Evolutionary conservation across 768 basidiomycete species (phyloP).

Genomic region (Chalciporus chontae): DNA sequence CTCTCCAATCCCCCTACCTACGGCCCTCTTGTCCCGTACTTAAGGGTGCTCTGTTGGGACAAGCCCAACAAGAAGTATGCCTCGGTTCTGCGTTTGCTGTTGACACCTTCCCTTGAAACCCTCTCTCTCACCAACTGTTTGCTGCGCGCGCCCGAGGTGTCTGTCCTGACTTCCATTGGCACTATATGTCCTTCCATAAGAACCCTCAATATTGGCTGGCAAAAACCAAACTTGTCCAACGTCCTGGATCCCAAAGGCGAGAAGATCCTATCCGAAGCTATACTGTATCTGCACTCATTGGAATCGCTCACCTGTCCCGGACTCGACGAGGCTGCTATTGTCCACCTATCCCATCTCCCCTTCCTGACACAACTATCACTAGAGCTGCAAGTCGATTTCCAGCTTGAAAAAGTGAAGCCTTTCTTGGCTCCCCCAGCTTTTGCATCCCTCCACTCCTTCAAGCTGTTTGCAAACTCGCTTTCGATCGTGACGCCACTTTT

Average conservation of each 20-base stretch:
- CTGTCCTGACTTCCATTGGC: slow-evolving; percentile 20
- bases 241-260: slow-evolving; percentile 10
- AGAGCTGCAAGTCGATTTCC: slow-evolving; percentile 12
- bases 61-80: slow-evolving; percentile 11
- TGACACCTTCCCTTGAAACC: slow-evolving; percentile 20
- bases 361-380: slow-evolving; percentile 13
- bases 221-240: not conserved
- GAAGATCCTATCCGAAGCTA: slow-evolving; percentile 20
- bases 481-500: slow-evolving; percentile 19
- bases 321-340: slow-evolving; percentile 19
- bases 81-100: slow-evolving; percentile 17
- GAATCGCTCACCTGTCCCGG: slow-evolving; percentile 16
- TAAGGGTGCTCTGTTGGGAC: slow-evolving; percentile 22
- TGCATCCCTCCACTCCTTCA: slow-evolving; percentile 9
- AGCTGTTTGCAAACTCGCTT: slow-evolving; percentile 8
- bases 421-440: slow-evolving; percentile 15
- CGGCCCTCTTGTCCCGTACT: slow-evolving; percentile 19
- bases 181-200: slow-evolving; percentile 20
- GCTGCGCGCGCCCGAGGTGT: slow-evolving; percentile 16
- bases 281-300: slow-evolving; percentile 17
- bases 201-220: slow-evolving; percentile 5
- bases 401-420: slow-evolving; percentile 12
- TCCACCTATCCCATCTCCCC: slow-evolving; percentile 22
- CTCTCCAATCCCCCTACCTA: slow-evolving; percentile 22
- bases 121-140: slow-evolving; percentile 8